A percentile compares a stretch with the other conserved stretches of the same genome.
Evolutionary conservation across 805 yeast genomes (phyloP).

Genomic region (Lipomyces starkeyi): DNA sequence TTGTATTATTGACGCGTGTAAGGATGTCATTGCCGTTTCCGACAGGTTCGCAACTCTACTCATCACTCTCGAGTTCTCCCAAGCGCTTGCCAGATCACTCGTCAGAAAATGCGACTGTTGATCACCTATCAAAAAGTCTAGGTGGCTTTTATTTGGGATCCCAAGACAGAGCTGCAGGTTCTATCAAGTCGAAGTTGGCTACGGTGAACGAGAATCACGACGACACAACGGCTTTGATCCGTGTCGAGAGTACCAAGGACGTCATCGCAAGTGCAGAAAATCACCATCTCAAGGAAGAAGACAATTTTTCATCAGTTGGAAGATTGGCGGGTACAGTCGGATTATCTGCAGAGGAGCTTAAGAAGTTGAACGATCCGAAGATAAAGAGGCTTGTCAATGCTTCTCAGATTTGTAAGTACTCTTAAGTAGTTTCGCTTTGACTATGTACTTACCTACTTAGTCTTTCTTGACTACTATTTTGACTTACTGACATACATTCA

Average conservation of each 20-base stretch:
- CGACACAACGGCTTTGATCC: slow-evolving; percentile 31
- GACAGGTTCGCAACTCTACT: slow-evolving; percentile 1
- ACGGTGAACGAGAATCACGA: slow-evolving; percentile 32
- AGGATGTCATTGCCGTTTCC: slow-evolving; percentile 15
- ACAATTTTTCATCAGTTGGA: slow-evolving; percentile 9
- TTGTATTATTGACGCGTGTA: neutral
- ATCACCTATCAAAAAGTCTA: slow-evolving; percentile 23
- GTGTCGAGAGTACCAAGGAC: slow-evolving; percentile 19
- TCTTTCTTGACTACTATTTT: slow-evolving; percentile 92
- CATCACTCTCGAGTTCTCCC: slow-evolving; percentile 6
- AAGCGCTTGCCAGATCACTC: neutral
- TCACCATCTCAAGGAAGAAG: neutral
- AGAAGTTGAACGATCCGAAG: slow-evolving; percentile 69
- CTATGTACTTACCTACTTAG: slow-evolving; percentile 52
- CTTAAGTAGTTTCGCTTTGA: neutral
- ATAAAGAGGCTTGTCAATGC: slow-evolving; percentile 88
- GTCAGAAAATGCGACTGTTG: slow-evolving; percentile 25
- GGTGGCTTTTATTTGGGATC: slow-evolving; percentile 20
- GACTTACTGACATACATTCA: slow-evolving; percentile 94
- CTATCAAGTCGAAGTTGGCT: slow-evolving; percentile 14
- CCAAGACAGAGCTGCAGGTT: slow-evolving; percentile 1
- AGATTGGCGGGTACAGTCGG: neutral
- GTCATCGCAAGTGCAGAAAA: neutral
- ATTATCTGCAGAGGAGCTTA: slow-evolving; percentile 39
- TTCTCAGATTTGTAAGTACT: slow-evolving; percentile 57